Conservation (phyloP, 306 rosid genomes). For the Ziziphus jujuba region DNA sequence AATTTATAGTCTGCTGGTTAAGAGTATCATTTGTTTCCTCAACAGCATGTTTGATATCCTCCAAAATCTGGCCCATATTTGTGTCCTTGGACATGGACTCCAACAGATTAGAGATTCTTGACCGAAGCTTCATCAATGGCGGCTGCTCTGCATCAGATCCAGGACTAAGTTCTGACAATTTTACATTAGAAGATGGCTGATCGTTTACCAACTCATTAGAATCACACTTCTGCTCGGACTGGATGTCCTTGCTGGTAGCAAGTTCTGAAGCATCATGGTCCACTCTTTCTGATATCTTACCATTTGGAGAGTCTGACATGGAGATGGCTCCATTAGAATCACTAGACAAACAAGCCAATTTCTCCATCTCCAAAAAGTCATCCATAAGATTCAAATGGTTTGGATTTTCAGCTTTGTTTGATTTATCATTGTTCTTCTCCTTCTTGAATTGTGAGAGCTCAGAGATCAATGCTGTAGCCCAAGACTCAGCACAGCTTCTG, state of each 20-base stretch:
- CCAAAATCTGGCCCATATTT: constrained; percentile 62
- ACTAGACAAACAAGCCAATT: constrained; percentile 76
- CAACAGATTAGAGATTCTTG: constrained; percentile 66
- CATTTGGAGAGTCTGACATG: constrained; percentile 36
- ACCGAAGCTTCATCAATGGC: constrained; percentile 60
- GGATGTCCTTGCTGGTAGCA: constrained; percentile 30
- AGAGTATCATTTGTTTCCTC: constrained; percentile 60
- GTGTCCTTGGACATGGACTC: constrained; percentile 69
- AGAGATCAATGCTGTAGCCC: constrained; percentile 59
- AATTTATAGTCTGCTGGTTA: constrained; percentile 36
- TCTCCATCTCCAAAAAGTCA: constrained; percentile 98
- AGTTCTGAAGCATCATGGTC: constrained; percentile 37
- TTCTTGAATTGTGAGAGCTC: constrained; percentile 57
- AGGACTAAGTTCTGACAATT: constrained; percentile 25
- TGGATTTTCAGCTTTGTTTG: constrained; percentile 59
- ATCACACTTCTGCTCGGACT: constrained; percentile 36
- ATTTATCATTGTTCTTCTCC: constrained; percentile 56
- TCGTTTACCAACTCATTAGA: constrained; percentile 30
- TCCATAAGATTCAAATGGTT: constrained; percentile 90
- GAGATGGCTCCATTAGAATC: constrained; percentile 54
- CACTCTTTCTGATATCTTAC: constrained; percentile 42
- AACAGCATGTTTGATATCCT: constrained; percentile 71
- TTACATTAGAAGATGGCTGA: constrained; percentile 33
- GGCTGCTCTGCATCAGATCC: constrained; percentile 37
- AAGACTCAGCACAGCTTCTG: constrained; percentile 74